Evolutionary conservation across 352 stramenopile genomes (phyloP).

Genomic region (Globisporangium spinosum): DNA sequence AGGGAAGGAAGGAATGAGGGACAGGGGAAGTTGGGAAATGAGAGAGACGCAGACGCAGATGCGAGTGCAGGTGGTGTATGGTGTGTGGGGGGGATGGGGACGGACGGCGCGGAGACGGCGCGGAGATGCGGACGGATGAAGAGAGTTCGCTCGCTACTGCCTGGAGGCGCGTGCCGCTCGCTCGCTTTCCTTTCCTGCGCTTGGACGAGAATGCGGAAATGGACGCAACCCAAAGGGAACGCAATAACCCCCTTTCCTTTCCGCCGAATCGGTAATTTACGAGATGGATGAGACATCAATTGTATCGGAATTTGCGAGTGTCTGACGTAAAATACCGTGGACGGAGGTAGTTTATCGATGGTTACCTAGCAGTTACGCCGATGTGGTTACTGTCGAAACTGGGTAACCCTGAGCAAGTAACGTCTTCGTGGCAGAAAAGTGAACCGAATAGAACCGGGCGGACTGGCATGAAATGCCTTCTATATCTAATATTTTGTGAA

Average conservation of each 20-base stretch:
- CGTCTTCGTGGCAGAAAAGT: not conserved
- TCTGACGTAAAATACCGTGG: not conserved
- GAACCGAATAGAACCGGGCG: slow-evolving; percentile 9
- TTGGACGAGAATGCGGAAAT: slow-evolving; percentile 2
- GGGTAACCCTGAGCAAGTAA: slow-evolving; percentile 1
- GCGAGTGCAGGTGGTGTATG: not conserved
- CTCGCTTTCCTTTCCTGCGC: not conserved
- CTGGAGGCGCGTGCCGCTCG: slow-evolving; percentile 1
- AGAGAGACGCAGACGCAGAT: not conserved
- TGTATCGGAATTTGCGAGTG: not conserved
- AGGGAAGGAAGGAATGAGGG: not conserved
- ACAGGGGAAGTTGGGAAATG: slow-evolving; percentile 3
- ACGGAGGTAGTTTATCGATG: not conserved
- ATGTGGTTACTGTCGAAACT: not conserved
- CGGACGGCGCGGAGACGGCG: not conserved
- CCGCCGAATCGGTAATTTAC: not conserved
- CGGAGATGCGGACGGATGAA: not conserved
- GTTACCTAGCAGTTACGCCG: not conserved
- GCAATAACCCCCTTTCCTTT: not conserved
- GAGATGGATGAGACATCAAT: not conserved
- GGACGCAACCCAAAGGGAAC: not conserved
- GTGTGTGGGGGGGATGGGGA: not conserved
- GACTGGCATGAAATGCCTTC: not conserved
- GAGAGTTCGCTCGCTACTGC: not conserved
- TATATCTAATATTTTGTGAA: not conserved